Conservation (phyloP, 2,329 filamentous ascomycete species). For the Colletotrichum sp. region DNA sequence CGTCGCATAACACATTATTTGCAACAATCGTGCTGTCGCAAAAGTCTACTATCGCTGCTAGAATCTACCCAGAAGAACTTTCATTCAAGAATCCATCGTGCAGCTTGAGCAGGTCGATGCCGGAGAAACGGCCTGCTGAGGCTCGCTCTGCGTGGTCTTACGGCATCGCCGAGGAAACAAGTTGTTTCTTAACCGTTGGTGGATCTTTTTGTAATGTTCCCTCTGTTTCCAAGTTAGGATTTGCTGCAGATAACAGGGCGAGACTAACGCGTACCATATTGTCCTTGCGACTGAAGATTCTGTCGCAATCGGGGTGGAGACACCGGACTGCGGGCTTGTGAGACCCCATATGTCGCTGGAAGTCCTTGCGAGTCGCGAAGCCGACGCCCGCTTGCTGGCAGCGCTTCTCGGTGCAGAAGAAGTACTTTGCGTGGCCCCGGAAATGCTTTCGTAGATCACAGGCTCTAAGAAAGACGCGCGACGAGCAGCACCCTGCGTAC, state of each 20-base stretch:
- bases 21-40: not conserved
- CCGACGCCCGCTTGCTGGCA: slow-evolving; percentile 10
- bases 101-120: not conserved
- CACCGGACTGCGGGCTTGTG: slow-evolving; percentile 13
- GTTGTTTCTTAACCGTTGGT: slow-evolving; percentile 7
- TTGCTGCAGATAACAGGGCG: not conserved
- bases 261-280: slow-evolving; percentile 1
- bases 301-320: slow-evolving; percentile 7
- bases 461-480: slow-evolving; percentile 8
- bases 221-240: not conserved
- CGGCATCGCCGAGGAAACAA: slow-evolving; percentile 2
- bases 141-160: not conserved
- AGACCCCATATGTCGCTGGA: slow-evolving; percentile 15
- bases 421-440: slow-evolving; percentile 12
- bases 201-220: slow-evolving; percentile 17
- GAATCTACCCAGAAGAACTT: not conserved
- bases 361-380: slow-evolving; percentile 14
- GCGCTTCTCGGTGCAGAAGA: slow-evolving; percentile 16
- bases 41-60: not conserved
- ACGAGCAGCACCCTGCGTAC: slow-evolving; percentile 5
- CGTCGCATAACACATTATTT: not conserved
- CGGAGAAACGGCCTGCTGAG: not conserved
- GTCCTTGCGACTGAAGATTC: slow-evolving; percentile 15
- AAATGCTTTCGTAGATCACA: slow-evolving; percentile 13
- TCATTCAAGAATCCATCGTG: not conserved